Conservation (phyloP, 352 stramenopile species). For the Phytophthora ohioensis region DNA sequence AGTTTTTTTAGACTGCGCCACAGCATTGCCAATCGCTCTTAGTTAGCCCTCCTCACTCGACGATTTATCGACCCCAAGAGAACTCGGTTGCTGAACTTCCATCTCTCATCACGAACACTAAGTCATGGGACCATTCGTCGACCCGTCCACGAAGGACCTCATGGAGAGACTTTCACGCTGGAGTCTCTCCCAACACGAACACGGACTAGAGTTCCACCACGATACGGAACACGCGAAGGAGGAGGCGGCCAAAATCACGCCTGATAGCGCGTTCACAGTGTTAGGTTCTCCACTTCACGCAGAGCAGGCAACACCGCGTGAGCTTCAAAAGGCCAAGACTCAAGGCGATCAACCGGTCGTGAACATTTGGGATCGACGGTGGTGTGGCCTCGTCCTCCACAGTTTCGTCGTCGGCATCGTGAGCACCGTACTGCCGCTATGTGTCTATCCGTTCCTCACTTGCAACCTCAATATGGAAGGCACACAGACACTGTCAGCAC, state of each 20-base stretch:
- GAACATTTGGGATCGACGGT: constrained; percentile 47
- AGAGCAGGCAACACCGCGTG: background rate
- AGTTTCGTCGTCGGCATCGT: constrained; percentile 60
- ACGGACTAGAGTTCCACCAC: background rate
- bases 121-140: constrained; percentile 21
- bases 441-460: constrained; percentile 70
- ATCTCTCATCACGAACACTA: background rate
- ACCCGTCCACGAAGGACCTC: constrained; percentile 31
- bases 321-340: constrained; percentile 1
- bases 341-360: constrained; percentile 7
- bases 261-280: constrained; percentile 30
- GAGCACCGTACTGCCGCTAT: constrained; percentile 59
- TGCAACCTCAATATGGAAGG: constrained; percentile 79
- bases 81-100: background rate
- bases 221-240: constrained; percentile 3
- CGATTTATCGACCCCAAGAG: constrained; percentile 3
- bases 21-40: constrained; percentile 16
- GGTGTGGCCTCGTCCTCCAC: constrained; percentile 61
- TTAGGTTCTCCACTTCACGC: constrained; percentile 20
- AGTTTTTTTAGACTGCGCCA: background rate
- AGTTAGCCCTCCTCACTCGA: constrained; percentile 9
- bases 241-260: constrained; percentile 16
- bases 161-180: constrained; percentile 29
- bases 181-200: constrained; percentile 27
- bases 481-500: constrained; percentile 63